A percentile compares a stretch with the other conserved stretches of the same genome.
These are phyloP conservation scores for Zelopaecilomyces penicillatus DNA, from an alignment of 2,329 filamentous ascomycete genomes.

Conservation along the genomic window DNA sequence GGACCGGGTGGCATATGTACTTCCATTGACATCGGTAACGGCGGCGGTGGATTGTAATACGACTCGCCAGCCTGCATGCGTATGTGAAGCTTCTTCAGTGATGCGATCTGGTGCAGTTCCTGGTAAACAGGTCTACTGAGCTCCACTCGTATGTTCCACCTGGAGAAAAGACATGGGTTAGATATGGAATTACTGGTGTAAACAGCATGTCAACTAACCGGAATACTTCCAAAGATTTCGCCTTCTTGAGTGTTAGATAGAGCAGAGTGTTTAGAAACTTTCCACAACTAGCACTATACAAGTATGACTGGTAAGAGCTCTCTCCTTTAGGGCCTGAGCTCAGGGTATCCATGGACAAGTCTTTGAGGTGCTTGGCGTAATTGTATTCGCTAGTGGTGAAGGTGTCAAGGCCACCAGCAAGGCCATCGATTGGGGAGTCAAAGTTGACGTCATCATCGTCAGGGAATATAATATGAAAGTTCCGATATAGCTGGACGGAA, in stretches of 20 bases:
- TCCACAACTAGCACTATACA: conserved; percentile 47
- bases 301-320: conserved; percentile 43
- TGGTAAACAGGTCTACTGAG: conserved; percentile 50
- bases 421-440: conserved; percentile 46
- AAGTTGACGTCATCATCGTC: conserved; percentile 46
- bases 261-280: conserved; percentile 58
- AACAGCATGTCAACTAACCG: conserved; percentile 29
- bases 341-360: conserved; percentile 48
- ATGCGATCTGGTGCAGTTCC: conserved; percentile 44
- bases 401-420: conserved; percentile 51
- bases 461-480: conserved; percentile 53
- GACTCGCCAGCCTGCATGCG: conserved; percentile 51
- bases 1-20: conserved; percentile 20
- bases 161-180: conserved; percentile 15
- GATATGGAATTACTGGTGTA: too few species aligned
- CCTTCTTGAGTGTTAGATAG: conserved; percentile 46
- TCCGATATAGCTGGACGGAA: conserved; percentile 50
- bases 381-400: conserved; percentile 56
- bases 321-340: conserved; percentile 46
- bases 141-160: conserved; percentile 58
- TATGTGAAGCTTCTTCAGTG: conserved; percentile 46
- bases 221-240: conserved; percentile 47
- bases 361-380: conserved; percentile 49
- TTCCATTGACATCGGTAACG: conserved; percentile 30
- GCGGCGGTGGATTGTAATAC: conserved; percentile 41